phyloP scores from a whole-genome alignment of 1,284 basidiomycete species.

The Ceratobasidium sp. region DNA sequence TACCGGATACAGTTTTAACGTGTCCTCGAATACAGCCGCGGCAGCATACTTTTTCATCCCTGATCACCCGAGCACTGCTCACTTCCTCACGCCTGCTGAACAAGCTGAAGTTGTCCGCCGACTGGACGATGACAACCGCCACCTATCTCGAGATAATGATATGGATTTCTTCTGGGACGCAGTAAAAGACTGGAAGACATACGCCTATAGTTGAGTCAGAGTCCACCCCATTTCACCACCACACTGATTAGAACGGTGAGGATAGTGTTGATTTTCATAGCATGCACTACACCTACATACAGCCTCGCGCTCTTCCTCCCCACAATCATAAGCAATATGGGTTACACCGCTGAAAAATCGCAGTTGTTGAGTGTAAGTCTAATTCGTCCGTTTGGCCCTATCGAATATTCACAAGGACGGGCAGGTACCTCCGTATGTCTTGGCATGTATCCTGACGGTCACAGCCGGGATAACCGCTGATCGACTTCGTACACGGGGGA shows the following conservation, averaged over 20 bases:
- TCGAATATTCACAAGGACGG: not conserved
- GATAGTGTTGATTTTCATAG: slow-evolving; percentile 42
- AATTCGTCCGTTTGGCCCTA: not conserved
- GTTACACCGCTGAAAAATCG: slow-evolving; percentile 51
- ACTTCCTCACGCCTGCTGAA: slow-evolving; percentile 59
- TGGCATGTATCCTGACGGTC: slow-evolving; percentile 48
- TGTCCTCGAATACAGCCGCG: slow-evolving; percentile 45
- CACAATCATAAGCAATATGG: slow-evolving; percentile 58
- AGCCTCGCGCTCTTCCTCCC: slow-evolving; percentile 62
- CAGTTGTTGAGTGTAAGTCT: slow-evolving; percentile 35
- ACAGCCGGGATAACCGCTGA: slow-evolving; percentile 46
- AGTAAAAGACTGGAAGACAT: slow-evolving; percentile 61
- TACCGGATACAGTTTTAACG: not conserved
- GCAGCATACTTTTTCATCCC: slow-evolving; percentile 62
- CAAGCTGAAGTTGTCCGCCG: slow-evolving; percentile 58
- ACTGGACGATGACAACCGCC: slow-evolving; percentile 57
- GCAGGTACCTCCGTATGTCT: slow-evolving; percentile 34
- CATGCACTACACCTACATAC: slow-evolving; percentile 49
- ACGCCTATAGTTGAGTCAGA: slow-evolving; percentile 56
- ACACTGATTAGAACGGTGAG: not conserved
- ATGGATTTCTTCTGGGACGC: slow-evolving; percentile 57
- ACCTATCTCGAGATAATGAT: slow-evolving; percentile 59
- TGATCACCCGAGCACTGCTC: slow-evolving; percentile 67
- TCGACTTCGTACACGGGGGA: slow-evolving; percentile 33
- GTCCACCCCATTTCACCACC: not conserved